Base-by-base conservation (phyloP, 208 protist species). In the Leptomonas pyrrhocoris region DNA sequence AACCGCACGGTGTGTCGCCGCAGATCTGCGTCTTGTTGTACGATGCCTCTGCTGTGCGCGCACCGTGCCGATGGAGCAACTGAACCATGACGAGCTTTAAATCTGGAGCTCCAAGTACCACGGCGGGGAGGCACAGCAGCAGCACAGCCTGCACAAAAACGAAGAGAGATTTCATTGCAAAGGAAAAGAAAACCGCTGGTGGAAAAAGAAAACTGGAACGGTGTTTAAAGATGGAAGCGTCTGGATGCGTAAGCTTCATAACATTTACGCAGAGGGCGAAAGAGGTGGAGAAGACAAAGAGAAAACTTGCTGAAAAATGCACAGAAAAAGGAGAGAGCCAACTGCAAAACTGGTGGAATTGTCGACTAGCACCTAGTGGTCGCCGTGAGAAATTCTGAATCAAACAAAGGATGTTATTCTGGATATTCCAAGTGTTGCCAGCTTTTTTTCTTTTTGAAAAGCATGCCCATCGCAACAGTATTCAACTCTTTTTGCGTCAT, bases 41-140 rank as follows among this genome's bases (percentile, higher is more conserved):
- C 15, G 18, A 53, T 0, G 54, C 12, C 8, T 73, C 45, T 13
- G 80, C 31, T 2, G 59, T 42, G 48, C 84, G 84, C 1, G 80
- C 80, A 25, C 81, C 81, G 57, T 86, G 84, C 9, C 84, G 78
- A 55, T 89, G 84, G 15, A 86, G 53, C 19, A 86, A 9, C 76
- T 88, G 80, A 27, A 84, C 50, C 55, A 70, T 65, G 38, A 70
- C 48, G 4, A 77, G 50, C 59, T 69, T 77, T 21, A 74, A 34
- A 28, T 60, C 58, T 12, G 38, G 59, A 18, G 46, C 59, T 25
- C 38, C 57, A 19, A 45, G 5, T 18, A 36, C 45, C 50, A 48
- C 28, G 43, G 5, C 42, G n/a, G 49, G n/a, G 19, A 51, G 3
- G 49, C 58, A 60, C 30, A 50, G 40, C 19, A 60, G 56, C 30